These are phyloP conservation scores for Hypoxylon sp. DNA, from an alignment of 2,329 filamentous ascomycete genomes.

Conservation along the genomic window DNA sequence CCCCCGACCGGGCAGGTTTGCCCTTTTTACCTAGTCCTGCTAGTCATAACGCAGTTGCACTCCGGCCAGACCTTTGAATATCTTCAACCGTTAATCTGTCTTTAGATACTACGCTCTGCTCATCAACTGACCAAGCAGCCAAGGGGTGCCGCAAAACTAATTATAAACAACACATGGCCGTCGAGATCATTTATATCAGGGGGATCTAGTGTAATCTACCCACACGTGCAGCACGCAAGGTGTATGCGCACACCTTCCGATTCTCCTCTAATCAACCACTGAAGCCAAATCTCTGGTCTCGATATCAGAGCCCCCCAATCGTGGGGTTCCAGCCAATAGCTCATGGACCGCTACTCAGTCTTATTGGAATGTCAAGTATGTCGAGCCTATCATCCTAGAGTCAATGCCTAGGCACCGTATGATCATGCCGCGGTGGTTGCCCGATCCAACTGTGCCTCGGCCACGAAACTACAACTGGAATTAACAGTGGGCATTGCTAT, in stretches of 20 bases:
- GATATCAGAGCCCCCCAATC: constrained; percentile 27
- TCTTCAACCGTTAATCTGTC: constrained; percentile 13
- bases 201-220: constrained; percentile 31
- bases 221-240: constrained; percentile 24
- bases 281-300: constrained; percentile 19
- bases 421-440: constrained; percentile 4
- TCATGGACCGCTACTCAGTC: constrained; percentile 14
- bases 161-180: constrained; percentile 36
- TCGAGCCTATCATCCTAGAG: constrained; percentile 12
- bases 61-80: constrained; percentile 35
- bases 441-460: constrained; percentile 1
- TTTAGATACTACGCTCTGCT: constrained; percentile 30
- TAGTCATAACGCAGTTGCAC: not conserved
- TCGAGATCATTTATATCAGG: constrained; percentile 24
- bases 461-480: not conserved
- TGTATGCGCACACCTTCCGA: constrained; percentile 22
- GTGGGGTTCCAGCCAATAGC: constrained; percentile 29
- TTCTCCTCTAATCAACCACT: constrained; percentile 31
- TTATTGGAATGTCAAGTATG: constrained; percentile 9
- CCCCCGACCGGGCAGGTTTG: constrained; percentile 3
- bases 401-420: not conserved
- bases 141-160: constrained; percentile 24
- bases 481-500: constrained; percentile 11
- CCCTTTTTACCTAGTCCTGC: not conserved
- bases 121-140: constrained; percentile 5